Base-by-base conservation (phyloP, 1,284 basidiomycete genomes). In the Naganishia cerealis region DNA sequence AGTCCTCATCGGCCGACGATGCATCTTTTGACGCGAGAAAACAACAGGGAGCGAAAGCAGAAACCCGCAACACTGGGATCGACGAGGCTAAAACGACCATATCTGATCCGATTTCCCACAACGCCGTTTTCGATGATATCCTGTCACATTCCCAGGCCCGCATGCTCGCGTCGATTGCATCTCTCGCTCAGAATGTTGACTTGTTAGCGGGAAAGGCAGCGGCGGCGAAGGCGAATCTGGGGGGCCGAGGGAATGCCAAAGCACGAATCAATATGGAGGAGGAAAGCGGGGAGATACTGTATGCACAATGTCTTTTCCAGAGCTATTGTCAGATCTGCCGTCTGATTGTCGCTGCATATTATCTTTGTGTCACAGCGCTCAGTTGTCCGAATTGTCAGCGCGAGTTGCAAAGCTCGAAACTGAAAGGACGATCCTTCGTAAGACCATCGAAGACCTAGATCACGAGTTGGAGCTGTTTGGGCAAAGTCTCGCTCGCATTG, bases 61-160 rank as follows among this genome's bases (percentile, higher is more conserved):
- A 13, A 7, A 9, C 1, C 1, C 9, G 0, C 18, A 36, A 56
- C 15, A 16, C 13, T 53, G 26, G 7, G 2, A 42, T 36, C 13
- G 24, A 42, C 16, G 53, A 67, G n/a, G 24, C 54, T 13, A 26
- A 69, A 26, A 9, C 66, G 43, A 33, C 52, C 7, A 15, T 5
- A 40, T 3, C 26, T n/a, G 59, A 67, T 43, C n/a, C 52, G 18
- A 57, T 61, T 1, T 40, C 26, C 4, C 40, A 40, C 40, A 65
- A 65, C 13, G 62, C 67, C n/a, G 75, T 81, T 24, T 73, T 82
- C 68, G 80, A 81, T 67, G 77, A 77, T 57, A 79, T 81, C 36
- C 73, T 82, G 5, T 71, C 72, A 29, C 78, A 80, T 67, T 78
- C 77, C 3, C 76, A 80, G 57, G 71, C 74, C n/a, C 71, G 79